Evolutionary conservation across 2,329 filamentous ascomycete genomes (phyloP), one percentile per base, ranked within the genome.

Genomic region (Exophiala calicioides): DNA sequence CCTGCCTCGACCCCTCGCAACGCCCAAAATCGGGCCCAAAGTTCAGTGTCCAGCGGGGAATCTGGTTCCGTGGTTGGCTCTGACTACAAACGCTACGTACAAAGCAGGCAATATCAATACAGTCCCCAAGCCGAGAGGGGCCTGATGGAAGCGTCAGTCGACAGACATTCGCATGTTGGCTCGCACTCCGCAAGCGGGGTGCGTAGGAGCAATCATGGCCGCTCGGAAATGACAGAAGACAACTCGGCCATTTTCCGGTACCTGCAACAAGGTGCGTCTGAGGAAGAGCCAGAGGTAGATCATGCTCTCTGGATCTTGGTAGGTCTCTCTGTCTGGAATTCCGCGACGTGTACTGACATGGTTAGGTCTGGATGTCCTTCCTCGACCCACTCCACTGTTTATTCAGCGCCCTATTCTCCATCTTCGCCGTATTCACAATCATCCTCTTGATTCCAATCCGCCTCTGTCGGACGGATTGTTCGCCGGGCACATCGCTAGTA

Each of bases 381-480:
- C 73, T 79, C 12, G 75, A 77, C 53, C 75, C 76, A 9, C 58
- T 80, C 5, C 71, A 82, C 56, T 80, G 79, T 41, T 58, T 78
- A 23, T 60, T 72, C 52, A 75, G 78, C 53, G 68, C 71, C 29
- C 48, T 81, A 37, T 84, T 80, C 69, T 76, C 79, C 13, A 54
- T 77, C 45, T 65, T 76, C 52, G 71, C 75, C 10, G 57, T 80
- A 33, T 37, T 80, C 54, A 67, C 76, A 52, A 72, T 78, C 44
- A 52, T 77, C 44, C 51, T 79, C 35, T 66, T 76, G 31, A 71
- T 74, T 29, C 80, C 80, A 4, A 63, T 83, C 34, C 75, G 77
- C 32, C 62, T 82, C 50, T 80, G 75, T 65, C 70, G 73, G 24
- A 61, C 65, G 31, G 60, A 67, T 13, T 58, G 64, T 37, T 71